Evolutionary conservation across 108 stramenopile species (phyloP).

Genomic region (Cafeteria roenbergensis): DNA sequence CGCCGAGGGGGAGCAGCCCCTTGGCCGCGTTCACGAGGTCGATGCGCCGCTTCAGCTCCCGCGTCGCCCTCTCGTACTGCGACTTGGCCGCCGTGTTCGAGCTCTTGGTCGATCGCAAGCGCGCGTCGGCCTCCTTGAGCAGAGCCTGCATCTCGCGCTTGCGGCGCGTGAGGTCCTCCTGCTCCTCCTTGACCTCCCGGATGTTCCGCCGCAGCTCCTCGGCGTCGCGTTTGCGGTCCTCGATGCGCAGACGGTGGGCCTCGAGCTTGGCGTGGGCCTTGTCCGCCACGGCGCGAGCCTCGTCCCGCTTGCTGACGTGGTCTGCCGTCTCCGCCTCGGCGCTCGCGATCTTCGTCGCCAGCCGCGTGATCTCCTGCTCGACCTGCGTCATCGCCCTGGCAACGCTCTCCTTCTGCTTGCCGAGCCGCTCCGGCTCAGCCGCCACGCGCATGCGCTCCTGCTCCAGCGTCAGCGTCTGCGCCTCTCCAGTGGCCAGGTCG

Average conservation of each 20-base stretch:
- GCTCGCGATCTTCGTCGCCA: constrained; percentile 9
- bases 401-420: constrained; percentile 40
- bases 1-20: constrained; percentile 21
- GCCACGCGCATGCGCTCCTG: constrained; percentile 8
- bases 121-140: constrained; percentile 21
- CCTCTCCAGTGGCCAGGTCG: constrained; percentile 15
- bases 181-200: constrained; percentile 31
- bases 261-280: constrained; percentile 32
- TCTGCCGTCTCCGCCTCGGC: constrained; percentile 24
- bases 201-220: constrained; percentile 34
- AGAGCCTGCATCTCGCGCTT: constrained; percentile 26
- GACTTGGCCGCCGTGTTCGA: not conserved
- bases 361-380: constrained; percentile 20
- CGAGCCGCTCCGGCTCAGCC: constrained; percentile 36
- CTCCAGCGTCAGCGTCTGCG: constrained; percentile 2
- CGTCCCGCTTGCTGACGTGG: constrained; percentile 24
- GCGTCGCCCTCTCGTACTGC: not conserved
- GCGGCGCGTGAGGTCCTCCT: constrained; percentile 29
- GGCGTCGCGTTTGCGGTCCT: constrained; percentile 37
- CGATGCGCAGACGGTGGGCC: constrained; percentile 32
- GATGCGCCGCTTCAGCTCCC: constrained; percentile 15
- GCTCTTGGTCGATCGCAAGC: not conserved
- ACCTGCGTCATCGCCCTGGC: constrained; percentile 27
- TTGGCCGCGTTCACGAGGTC: constrained; percentile 1
- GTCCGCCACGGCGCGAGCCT: constrained; percentile 22